A percentile compares a stretch with the other conserved stretches of the same genome.
Evolutionary conservation across 352 stramenopile species (phyloP).

Genomic region (Globisporangium paddicum): DNA sequence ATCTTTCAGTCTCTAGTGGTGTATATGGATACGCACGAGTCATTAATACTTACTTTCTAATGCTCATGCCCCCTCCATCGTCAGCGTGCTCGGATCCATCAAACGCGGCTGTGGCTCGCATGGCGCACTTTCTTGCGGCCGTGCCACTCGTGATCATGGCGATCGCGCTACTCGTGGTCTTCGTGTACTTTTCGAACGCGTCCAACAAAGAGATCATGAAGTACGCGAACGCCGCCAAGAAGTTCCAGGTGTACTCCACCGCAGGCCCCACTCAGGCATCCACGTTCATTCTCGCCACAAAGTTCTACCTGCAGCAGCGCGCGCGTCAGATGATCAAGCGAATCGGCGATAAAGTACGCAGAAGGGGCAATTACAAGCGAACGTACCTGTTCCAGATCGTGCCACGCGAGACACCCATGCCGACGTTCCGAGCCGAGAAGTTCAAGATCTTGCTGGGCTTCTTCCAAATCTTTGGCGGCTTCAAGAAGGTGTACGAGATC

Average conservation of each 20-base stretch:
- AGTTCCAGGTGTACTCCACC: conserved; percentile 43
- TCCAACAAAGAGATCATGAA: conserved; percentile 45
- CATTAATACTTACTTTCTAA: not conserved
- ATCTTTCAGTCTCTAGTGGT: too few relatives aligned
- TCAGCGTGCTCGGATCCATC: conserved; percentile 36
- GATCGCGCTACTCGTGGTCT: conserved; percentile 29
- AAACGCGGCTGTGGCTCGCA: conserved; percentile 30
- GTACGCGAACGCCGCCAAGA: conserved; percentile 43
- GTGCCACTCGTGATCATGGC: conserved; percentile 32
- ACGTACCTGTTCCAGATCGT: conserved; percentile 39
- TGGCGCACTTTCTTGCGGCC: conserved; percentile 32
- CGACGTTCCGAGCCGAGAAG: conserved; percentile 52
- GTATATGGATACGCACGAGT: too few relatives aligned
- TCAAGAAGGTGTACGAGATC: conserved; percentile 74
- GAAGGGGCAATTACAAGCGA: not conserved
- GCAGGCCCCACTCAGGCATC: conserved; percentile 5
- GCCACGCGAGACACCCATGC: conserved; percentile 14
- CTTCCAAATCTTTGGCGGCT: conserved; percentile 71
- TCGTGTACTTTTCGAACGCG: conserved; percentile 41
- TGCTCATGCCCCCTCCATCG: not conserved
- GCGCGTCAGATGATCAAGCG: conserved; percentile 11
- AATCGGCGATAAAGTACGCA: conserved; percentile 4
- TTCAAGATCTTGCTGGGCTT: conserved; percentile 78
- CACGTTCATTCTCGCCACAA: conserved; percentile 22
- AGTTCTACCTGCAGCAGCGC: conserved; percentile 20